Base-by-base conservation (phyloP, 495 filamentous ascomycete genomes). In the Hyaloscypha finlandica region DNA sequence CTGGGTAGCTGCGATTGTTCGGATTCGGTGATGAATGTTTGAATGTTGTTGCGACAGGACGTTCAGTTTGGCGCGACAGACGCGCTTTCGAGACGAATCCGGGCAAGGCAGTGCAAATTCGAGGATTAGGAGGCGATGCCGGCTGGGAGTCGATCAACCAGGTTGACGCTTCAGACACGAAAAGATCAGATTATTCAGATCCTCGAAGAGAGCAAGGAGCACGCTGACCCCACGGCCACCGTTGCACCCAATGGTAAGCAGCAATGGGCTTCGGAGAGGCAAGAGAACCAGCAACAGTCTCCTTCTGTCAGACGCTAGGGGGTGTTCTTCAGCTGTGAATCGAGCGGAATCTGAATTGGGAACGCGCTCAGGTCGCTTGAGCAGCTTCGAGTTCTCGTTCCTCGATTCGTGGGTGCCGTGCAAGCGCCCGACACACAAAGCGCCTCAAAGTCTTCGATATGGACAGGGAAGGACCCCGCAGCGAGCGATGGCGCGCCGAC, bases 21-120 rank as follows among this genome's bases (percentile, higher is more conserved):
- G 56, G 59, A 9, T n/a, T 29, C 29, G 33, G n/a, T 33, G 45
- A 53, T 58, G 63, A 70, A 66, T 70, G 63, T 63, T 65, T 37
- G 45, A 20, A 20, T 57, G 51, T 16, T 20, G 63, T 58, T 63
- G 57, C 63, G 59, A 66, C 59, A 55, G 22, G 37, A 59, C 14
- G 30, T 61, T 4, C 16, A 55, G 14, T 52, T 68, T 71, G 69
- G 69, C 69, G 69, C 69, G 62, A 68, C 65, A 65, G 56, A 71
- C 61, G 65, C 69, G 69, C 64, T 64, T 11, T 56, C 29, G 59
- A 48, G 59, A 22, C 37, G 57, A 45, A 39, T 37, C 16, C 16
- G 8, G 65, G 65, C 48, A 58, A 65, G 58, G 54, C 12, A 61
- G 33, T n/a, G 59, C 32, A 54, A 59, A 64, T 65, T 70, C 35